These are phyloP conservation scores for Penicillium nordicum DNA, from an alignment of 2,329 filamentous ascomycete genomes.

Conservation along the genomic window DNA sequence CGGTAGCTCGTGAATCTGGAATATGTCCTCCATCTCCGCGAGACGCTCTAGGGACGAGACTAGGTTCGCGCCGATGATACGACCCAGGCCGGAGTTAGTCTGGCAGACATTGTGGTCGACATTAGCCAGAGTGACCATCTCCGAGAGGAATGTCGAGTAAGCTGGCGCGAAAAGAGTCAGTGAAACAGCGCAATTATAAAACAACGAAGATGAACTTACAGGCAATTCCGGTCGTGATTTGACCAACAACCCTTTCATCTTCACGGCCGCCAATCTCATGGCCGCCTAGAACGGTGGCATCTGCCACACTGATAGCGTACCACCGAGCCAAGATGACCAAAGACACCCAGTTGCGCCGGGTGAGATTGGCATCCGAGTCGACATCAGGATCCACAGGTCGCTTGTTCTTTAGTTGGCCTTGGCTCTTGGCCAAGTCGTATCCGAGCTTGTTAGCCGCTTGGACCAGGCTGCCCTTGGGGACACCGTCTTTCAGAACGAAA, in stretches of 20 bases:
- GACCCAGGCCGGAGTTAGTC: slow-evolving; percentile 35
- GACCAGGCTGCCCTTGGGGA: slow-evolving; percentile 40
- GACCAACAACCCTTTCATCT: slow-evolving; percentile 39
- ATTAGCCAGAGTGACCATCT: slow-evolving; percentile 35
- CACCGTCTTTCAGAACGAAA: slow-evolving; percentile 39
- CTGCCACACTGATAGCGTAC: slow-evolving; percentile 43
- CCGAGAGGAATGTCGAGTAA: slow-evolving; percentile 38
- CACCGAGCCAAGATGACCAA: slow-evolving; percentile 41
- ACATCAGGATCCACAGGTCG: slow-evolving; percentile 33
- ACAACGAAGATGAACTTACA: slow-evolving; percentile 30
- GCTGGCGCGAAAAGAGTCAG: slow-evolving; percentile 21
- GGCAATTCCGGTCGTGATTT: slow-evolving; percentile 35
- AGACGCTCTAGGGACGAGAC: slow-evolving; percentile 39
- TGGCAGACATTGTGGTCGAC: slow-evolving; percentile 36
- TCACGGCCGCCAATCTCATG: slow-evolving; percentile 40
- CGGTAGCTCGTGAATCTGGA: slow-evolving; percentile 25
- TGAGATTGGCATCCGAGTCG: slow-evolving; percentile 42
- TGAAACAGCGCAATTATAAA: neutral
- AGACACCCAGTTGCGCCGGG: slow-evolving; percentile 41
- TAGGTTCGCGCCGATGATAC: slow-evolving; percentile 37
- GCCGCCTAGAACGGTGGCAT: slow-evolving; percentile 36
- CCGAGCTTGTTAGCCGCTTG: slow-evolving; percentile 39
- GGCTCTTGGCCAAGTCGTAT: slow-evolving; percentile 38
- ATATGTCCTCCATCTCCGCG: slow-evolving; percentile 36
- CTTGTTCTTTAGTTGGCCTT: slow-evolving; percentile 39